Conservation (phyloP, 2,329 filamentous ascomycete genomes). For the Simplicillium aogashimaense region DNA sequence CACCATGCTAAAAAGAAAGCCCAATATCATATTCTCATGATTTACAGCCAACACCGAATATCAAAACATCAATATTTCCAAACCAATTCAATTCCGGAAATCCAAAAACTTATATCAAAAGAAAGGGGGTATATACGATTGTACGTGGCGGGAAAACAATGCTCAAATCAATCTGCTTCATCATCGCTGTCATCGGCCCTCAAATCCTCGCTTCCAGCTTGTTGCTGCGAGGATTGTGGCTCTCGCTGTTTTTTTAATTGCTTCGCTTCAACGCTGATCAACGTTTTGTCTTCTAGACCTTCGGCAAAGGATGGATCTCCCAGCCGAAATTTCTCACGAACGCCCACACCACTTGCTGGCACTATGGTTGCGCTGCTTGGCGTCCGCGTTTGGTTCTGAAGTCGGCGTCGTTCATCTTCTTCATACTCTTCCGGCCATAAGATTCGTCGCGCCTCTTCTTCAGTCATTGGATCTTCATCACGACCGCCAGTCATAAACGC, state of each 20-base stretch:
- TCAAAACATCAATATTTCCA: no score
- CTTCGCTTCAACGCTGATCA: constrained; percentile 22
- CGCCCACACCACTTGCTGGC: constrained; percentile 3
- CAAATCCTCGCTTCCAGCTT: no score
- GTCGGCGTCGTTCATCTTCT: constrained; percentile 7
- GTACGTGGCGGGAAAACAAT: no score
- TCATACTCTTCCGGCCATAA: constrained; percentile 24
- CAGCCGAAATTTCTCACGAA: constrained; percentile 29
- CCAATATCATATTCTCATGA: no score
- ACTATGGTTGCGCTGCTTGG: not conserved
- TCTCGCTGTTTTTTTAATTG: constrained; percentile 11
- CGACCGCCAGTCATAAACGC: constrained; percentile 1
- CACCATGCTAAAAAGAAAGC: no score
- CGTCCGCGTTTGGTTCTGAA: not conserved
- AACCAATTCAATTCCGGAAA: no score
- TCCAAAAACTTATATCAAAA: no score
- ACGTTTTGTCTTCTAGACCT: constrained; percentile 27
- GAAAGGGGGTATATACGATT: no score
- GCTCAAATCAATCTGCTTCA: no score
- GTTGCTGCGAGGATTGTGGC: no score
- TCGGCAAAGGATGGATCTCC: constrained; percentile 21
- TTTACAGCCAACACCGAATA: no score
- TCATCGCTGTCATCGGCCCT: no score
- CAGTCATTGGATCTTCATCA: constrained; percentile 22
- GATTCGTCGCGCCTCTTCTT: constrained; percentile 27